Evolutionary conservation across 495 filamentous ascomycete species (phyloP).

Genomic region (Penicillium canescens): DNA sequence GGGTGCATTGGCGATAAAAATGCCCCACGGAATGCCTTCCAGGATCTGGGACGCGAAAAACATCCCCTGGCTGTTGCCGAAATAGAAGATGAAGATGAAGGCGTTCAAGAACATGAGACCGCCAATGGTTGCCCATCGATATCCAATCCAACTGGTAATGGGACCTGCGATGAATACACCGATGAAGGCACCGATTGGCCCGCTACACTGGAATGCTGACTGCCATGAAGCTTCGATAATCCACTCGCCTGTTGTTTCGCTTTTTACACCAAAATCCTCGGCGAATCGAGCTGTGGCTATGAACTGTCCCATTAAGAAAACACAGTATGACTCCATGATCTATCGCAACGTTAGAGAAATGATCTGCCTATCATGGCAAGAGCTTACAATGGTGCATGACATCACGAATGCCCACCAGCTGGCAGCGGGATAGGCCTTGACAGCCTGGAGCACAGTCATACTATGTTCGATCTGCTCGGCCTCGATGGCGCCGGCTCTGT

Average conservation of each 20-base stretch:
- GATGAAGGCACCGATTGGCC: slow-evolving; percentile 44
- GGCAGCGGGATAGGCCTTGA: slow-evolving; percentile 48
- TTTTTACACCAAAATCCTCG: slow-evolving; percentile 31
- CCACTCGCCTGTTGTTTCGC: slow-evolving; percentile 7
- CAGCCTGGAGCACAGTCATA: slow-evolving; percentile 50
- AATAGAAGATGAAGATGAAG: slow-evolving; percentile 50
- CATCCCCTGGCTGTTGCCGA: slow-evolving; percentile 37
- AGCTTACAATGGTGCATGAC: slow-evolving; percentile 53
- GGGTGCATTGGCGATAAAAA: slow-evolving; percentile 49
- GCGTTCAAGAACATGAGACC: slow-evolving; percentile 44
- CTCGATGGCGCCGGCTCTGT: slow-evolving; percentile 47
- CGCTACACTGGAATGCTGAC: slow-evolving; percentile 44
- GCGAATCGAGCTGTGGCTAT: slow-evolving; percentile 39
- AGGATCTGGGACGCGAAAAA: slow-evolving; percentile 47
- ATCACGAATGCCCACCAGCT: slow-evolving; percentile 53
- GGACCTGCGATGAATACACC: slow-evolving; percentile 47
- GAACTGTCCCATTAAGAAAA: slow-evolving; percentile 47
- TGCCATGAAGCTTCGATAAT: slow-evolving; percentile 44
- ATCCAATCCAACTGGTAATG: slow-evolving; percentile 47
- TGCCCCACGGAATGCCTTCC: slow-evolving; percentile 50
- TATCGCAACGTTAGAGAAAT: slow-evolving; percentile 32
- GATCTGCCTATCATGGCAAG: slow-evolving; percentile 19
- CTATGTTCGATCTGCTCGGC: slow-evolving; percentile 46
- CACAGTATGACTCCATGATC: slow-evolving; percentile 50
- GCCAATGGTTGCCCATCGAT: slow-evolving; percentile 44